phyloP scores from a whole-genome alignment of 2,329 filamentous ascomycete genomes.

The Cladosporium sp. region DNA sequence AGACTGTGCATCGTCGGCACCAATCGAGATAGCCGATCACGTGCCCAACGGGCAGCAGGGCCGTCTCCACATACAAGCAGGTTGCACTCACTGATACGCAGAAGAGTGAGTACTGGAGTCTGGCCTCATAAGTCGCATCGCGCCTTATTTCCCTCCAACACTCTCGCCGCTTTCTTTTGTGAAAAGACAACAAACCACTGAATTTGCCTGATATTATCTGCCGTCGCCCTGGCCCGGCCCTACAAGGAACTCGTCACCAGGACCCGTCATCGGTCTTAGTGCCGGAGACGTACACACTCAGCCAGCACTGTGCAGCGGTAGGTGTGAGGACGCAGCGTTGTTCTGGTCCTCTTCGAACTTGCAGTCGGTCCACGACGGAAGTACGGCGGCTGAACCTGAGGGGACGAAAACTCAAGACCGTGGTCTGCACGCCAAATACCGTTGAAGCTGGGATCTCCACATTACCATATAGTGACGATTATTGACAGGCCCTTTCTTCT shows the following conservation, averaged over 20 bases:
- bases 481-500: not conserved
- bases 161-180: not conserved
- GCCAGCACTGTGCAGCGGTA: not conserved
- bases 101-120: conserved; percentile 18
- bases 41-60: not conserved
- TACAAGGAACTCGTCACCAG: not conserved
- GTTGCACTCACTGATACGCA: conserved; percentile 19
- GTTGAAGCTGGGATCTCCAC: not conserved
- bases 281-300: conserved; percentile 3
- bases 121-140: not conserved
- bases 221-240: not conserved
- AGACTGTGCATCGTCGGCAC: not conserved
- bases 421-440: not conserved
- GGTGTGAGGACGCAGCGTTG: conserved; percentile 19
- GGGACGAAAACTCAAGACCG: not conserved
- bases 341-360: conserved; percentile 4
- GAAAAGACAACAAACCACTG: not conserved
- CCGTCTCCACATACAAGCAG: not conserved
- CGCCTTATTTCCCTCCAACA: not conserved
- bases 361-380: conserved; percentile 3
- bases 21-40: not conserved
- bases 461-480: conserved; percentile 6
- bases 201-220: not conserved
- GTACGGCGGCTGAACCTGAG: not conserved
- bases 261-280: conserved; percentile 10